Conservation (phyloP, 805 yeast species). For the Sungouiella thailandica region DNA sequence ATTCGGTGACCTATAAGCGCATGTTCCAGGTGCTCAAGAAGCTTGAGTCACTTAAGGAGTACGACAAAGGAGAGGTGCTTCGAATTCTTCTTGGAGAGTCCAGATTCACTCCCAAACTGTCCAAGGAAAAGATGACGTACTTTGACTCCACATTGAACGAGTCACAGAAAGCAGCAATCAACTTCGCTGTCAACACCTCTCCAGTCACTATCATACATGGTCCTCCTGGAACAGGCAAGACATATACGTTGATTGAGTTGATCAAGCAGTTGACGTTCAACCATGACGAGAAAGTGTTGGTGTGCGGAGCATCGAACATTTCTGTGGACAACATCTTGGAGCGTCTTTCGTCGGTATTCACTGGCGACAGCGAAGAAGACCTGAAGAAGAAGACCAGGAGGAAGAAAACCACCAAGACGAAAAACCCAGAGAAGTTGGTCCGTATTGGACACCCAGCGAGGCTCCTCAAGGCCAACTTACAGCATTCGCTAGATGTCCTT, state of each 20-base stretch:
- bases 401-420: conserved; percentile 32
- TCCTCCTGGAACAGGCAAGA: conserved; percentile 81
- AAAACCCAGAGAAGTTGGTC: conserved; percentile 42
- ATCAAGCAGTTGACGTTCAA: conserved; percentile 62
- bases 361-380: conserved; percentile 5
- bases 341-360: conserved; percentile 44
- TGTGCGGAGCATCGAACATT: conserved; percentile 92
- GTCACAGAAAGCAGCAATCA: conserved; percentile 72
- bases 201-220: conserved; percentile 66
- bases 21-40: conserved; percentile 76
- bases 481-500: conserved; percentile 73
- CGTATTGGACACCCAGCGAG: conserved; percentile 95
- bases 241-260: conserved; percentile 78
- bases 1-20: conserved; percentile 68
- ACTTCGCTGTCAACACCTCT: conserved; percentile 52
- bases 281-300: conserved; percentile 52
- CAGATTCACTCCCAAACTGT: conserved; percentile 25
- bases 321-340: conserved; percentile 90
- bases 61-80: conserved; percentile 28
- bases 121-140: conserved; percentile 20
- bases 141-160: conserved; percentile 48
- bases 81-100: conserved; percentile 45
- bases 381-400: conserved; percentile 19
- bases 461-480: conserved; percentile 51
- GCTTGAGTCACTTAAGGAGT: conserved; percentile 44